A percentile compares a stretch with the other conserved stretches of the same genome.
These are phyloP conservation scores for Cerrena zonata DNA, from an alignment of 1,284 basidiomycete genomes.

Conservation along the genomic window DNA sequence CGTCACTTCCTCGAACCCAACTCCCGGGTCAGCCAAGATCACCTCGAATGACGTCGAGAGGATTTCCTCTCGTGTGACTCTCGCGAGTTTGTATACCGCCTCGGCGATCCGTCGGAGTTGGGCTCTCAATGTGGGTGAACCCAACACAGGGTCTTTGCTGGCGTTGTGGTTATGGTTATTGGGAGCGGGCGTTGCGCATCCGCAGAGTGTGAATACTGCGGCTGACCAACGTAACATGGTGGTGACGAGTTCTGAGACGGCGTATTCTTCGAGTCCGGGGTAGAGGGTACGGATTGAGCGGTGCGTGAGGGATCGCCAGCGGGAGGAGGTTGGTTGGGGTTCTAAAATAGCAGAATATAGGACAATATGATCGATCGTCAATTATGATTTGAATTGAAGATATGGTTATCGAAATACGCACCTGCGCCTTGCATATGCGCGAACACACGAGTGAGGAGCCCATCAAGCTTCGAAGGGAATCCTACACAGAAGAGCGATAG, in stretches of 20 bases:
- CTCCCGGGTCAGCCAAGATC: conserved; percentile 48
- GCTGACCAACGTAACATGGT: conserved; percentile 66
- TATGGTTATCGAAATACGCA: conserved; percentile 30
- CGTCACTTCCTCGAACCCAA: conserved; percentile 41
- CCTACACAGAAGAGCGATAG: conserved; percentile 68
- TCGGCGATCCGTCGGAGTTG: conserved; percentile 60
- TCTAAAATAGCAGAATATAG: too few relatives aligned
- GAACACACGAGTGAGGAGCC: conserved; percentile 59
- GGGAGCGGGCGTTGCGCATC: conserved; percentile 40
- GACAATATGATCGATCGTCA: neutral
- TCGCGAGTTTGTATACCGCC: conserved; percentile 53
- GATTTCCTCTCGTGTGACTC: conserved; percentile 61
- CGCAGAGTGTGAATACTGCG: conserved; percentile 59
- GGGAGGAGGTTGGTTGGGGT: conserved; percentile 67
- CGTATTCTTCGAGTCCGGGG: conserved; percentile 58
- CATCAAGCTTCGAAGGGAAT: conserved; percentile 62
- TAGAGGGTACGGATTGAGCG: conserved; percentile 61
- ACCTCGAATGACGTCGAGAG: conserved; percentile 70
- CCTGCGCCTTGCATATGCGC: conserved; percentile 57
- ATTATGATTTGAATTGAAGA: conserved; percentile 1
- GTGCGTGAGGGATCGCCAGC: conserved; percentile 68
- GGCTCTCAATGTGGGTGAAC: conserved; percentile 40
- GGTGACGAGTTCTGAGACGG: conserved; percentile 59
- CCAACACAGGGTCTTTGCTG: conserved; percentile 21
- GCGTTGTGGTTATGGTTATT: neutral